phyloP scores from a whole-genome alignment of 2,329 filamentous ascomycete genomes.

The Hypoxylon sp. region DNA sequence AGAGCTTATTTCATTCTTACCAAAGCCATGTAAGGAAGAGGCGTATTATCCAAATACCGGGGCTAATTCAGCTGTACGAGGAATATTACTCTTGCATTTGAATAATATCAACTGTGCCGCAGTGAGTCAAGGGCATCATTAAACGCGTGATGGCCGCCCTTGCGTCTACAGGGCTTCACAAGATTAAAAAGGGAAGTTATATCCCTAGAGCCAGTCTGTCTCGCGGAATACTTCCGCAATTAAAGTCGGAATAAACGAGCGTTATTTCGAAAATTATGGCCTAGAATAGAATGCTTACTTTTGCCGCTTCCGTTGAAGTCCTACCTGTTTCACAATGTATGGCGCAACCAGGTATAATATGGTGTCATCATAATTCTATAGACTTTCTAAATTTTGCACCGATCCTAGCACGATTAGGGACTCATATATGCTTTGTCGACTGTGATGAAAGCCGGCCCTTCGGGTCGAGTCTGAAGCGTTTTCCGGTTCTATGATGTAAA shows the following conservation, averaged over 20 bases:
- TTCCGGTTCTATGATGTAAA: neutral
- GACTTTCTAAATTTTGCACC: too few relatives aligned
- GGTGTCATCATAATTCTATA: neutral
- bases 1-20: neutral
- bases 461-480: neutral
- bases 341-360: neutral
- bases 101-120: neutral
- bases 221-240: neutral
- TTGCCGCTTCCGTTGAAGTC: neutral
- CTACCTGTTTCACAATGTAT: neutral
- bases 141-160: neutral
- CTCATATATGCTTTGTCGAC: neutral
- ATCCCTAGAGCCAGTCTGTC: neutral
- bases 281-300: neutral
- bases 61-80: neutral
- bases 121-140: neutral
- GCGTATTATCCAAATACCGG: neutral
- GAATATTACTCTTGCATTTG: neutral
- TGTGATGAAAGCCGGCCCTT: neutral
- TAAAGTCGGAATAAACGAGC: neutral
- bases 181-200: neutral
- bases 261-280: slow-evolving; percentile 1
- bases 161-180: neutral
- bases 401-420: neutral
- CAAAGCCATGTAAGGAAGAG: neutral